Evolutionary conservation across 352 stramenopile species (phyloP), one percentile per base, ranked within the genome.

Genomic region (Globisporangium cystogenes): DNA sequence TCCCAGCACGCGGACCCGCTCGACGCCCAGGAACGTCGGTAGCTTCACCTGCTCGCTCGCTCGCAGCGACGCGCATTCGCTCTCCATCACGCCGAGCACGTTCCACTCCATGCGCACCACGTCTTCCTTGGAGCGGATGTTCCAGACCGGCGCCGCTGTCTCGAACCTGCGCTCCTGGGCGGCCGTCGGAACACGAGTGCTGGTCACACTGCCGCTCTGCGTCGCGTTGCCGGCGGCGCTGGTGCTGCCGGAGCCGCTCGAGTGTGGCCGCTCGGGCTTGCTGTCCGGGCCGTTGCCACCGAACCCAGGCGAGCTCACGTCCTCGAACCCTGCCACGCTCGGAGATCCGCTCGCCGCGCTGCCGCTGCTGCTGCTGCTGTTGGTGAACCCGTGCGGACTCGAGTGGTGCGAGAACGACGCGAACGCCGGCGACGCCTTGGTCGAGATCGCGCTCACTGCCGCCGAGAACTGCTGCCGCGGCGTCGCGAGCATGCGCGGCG

Each of bases 391-490:
- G 18, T 54, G 33, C 4, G 58, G 41, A 11, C 42, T 55, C 12
- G 33, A 52, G 50, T 64, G 50, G 23, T 79, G 62, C 20, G 76
- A 70, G 46, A 88, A 86, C 4, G 72, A 71, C 10, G 65, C 67
- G 55, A 89, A 88, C n/a, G 76, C 61, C 16, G 81, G 81, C 0
- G 81, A 76, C 1, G 78, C 74, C 52, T 89, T 92, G 0, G 79
- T 87, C 18, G 80, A 90, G 16, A 90, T 83, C 7, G 76, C 78
- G 53, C 67, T 91, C 45, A 93, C 75, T 7, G 82, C 83, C 3
- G 84, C 82, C 0, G 82, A 88, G 40, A 91, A 72, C 51, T 90
- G 80, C 55, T 90, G 84, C 0, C 80, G 69, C 23, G 82, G 84
- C 12, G 80, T 87, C 4, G 80, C 57, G 23, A 93, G 47, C 18